A percentile compares a stretch with the other conserved stretches of the same genome.
Evolutionary conservation across 345 rosid genomes (phyloP).

Genomic region (Eutrema yunnanense): DNA sequence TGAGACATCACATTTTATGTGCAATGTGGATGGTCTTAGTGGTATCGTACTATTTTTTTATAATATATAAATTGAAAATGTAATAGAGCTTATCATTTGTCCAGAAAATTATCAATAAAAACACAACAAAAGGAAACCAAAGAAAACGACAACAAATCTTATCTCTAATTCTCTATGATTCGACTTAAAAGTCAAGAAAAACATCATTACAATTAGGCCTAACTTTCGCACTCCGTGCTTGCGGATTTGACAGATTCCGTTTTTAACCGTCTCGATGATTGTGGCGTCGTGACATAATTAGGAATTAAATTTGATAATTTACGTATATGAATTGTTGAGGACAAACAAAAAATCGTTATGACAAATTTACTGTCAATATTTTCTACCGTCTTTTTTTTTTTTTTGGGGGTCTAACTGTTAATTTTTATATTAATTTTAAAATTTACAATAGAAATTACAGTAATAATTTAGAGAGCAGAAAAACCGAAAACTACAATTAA

Average conservation of each 20-base stretch:
- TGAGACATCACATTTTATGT: too few species aligned
- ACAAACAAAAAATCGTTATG: not conserved
- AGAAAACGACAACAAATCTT: not conserved
- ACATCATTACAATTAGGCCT: not conserved
- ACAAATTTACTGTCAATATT: not conserved
- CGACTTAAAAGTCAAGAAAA: not conserved
- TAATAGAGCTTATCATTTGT: not conserved
- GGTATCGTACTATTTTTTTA: too few species aligned
- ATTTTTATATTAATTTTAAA: too few species aligned
- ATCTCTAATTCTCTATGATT: not conserved
- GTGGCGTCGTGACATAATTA: not conserved
- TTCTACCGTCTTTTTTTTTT: too few species aligned
- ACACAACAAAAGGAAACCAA: not conserved
- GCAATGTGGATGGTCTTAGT: too few species aligned
- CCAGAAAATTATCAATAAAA: not conserved
- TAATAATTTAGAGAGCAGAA: too few species aligned
- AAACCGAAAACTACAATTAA: too few species aligned
- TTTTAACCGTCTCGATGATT: not conserved
- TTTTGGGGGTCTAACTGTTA: too few species aligned
- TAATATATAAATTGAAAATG: too few species aligned
- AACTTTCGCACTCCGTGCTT: not conserved
- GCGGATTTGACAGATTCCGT: not conserved
- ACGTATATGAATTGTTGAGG: not conserved
- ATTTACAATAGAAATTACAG: too few species aligned
- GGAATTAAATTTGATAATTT: not conserved